These are phyloP conservation scores for Leccinum truebloodii DNA, from an alignment of 768 basidiomycete genomes.

Conservation along the genomic window DNA sequence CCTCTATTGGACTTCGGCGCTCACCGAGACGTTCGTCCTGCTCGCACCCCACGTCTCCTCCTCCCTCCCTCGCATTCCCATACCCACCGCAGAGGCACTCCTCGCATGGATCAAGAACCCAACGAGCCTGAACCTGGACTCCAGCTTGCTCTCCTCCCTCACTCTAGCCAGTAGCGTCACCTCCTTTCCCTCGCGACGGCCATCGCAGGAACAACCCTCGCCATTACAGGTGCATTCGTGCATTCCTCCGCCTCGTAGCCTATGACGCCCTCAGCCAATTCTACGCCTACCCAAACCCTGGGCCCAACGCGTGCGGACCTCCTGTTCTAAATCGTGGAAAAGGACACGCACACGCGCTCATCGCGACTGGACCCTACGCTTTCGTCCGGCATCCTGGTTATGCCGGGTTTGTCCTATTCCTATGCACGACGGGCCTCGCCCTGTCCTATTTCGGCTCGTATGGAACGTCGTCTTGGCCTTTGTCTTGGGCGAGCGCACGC, in stretches of 20 bases:
- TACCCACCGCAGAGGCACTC: not conserved
- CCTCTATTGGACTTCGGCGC: constrained; percentile 16
- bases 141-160: not conserved
- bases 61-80: not conserved
- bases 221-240: constrained; percentile 38
- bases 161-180: not conserved
- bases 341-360: constrained; percentile 24
- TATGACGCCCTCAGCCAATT: constrained; percentile 24
- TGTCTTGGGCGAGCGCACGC: not conserved
- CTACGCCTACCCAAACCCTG: constrained; percentile 19
- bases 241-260: constrained; percentile 37
- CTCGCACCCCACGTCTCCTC: constrained; percentile 11
- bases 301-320: constrained; percentile 5
- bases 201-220: constrained; percentile 41
- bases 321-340: not conserved
- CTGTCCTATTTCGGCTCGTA: constrained; percentile 13
- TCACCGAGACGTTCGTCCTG: constrained; percentile 10
- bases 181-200: not conserved
- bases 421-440: constrained; percentile 13
- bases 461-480: not conserved
- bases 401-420: constrained; percentile 33
- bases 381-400: constrained; percentile 34
- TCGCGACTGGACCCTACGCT: constrained; percentile 30
- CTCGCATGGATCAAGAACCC: constrained; percentile 4
- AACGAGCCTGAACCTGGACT: not conserved